phyloP scores from a whole-genome alignment of 352 stramenopile species.

The Globisporangium nagaii region DNA sequence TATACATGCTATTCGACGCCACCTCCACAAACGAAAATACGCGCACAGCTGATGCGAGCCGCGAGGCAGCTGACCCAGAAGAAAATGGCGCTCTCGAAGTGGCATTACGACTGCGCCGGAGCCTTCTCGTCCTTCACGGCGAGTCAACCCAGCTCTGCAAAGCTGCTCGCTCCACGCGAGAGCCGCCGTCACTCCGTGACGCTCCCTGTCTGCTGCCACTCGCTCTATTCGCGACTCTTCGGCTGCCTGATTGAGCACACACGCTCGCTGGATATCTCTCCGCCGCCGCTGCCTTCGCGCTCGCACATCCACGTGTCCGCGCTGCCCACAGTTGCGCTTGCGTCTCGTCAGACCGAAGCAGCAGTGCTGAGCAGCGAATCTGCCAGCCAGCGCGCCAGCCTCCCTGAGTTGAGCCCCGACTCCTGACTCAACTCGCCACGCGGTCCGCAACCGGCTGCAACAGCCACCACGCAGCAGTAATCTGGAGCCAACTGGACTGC shows the following conservation, averaged over 20 bases:
- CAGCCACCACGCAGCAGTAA: background rate
- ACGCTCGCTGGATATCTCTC: background rate
- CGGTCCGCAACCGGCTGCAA: background rate
- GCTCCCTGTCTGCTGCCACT: constrained; percentile 2
- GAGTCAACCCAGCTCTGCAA: background rate
- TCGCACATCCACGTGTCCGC: constrained; percentile 1
- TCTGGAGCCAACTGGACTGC: background rate
- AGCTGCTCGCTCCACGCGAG: background rate
- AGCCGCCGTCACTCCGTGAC: background rate
- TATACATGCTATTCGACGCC: background rate
- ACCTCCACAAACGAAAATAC: background rate
- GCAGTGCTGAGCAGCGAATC: too few relatives aligned
- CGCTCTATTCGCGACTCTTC: background rate
- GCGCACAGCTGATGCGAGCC: background rate
- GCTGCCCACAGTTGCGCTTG: background rate
- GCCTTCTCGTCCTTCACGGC: background rate
- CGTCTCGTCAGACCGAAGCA: too few relatives aligned
- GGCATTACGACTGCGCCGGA: background rate
- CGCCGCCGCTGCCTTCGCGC: background rate
- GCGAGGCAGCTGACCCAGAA: constrained; percentile 1
- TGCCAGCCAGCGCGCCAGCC: too few relatives aligned
- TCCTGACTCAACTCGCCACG: background rate
- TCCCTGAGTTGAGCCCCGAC: too few relatives aligned
- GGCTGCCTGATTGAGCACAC: background rate
- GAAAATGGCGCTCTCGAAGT: background rate